A percentile compares a stretch with the other conserved stretches of the same genome.
Conservation (phyloP, 2,329 filamentous ascomycete species). For the Beauveria brongniartii region DNA sequence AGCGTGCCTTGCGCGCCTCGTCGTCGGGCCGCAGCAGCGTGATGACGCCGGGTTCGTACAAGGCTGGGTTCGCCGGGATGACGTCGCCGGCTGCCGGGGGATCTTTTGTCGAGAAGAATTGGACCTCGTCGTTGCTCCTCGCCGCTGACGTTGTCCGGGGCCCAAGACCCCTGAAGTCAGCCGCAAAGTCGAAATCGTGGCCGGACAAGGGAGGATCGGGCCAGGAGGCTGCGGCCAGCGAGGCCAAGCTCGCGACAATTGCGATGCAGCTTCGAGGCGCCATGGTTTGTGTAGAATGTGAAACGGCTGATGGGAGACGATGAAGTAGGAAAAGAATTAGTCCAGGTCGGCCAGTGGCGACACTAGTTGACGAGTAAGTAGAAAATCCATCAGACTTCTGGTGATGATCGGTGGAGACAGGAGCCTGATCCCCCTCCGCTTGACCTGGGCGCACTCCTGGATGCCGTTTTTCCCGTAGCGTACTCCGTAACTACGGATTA, state of each 20-base stretch:
- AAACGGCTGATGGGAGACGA: background rate
- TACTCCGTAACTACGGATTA: background rate
- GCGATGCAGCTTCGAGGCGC: background rate
- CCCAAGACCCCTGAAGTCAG: background rate
- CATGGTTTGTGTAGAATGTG: background rate
- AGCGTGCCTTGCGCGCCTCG: background rate
- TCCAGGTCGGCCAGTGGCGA: background rate
- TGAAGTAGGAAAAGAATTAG: background rate
- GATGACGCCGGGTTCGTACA: background rate
- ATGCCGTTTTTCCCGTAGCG: slow-evolving; percentile 3
- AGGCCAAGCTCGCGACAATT: background rate
- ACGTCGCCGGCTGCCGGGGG: background rate
- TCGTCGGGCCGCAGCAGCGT: background rate
- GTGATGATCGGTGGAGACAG: slow-evolving; percentile 5
- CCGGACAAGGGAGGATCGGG: slow-evolving; percentile 1
- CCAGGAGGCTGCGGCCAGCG: background rate
- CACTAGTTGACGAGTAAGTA: background rate
- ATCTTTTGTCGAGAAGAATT: background rate
- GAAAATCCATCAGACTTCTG: background rate
- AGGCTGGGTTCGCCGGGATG: background rate
- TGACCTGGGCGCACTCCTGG: background rate
- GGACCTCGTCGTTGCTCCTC: background rate
- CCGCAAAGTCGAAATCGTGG: slow-evolving; percentile 1
- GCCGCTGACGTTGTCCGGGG: background rate
- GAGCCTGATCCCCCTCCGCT: background rate